Evolutionary conservation across 2,329 filamentous ascomycete species (phyloP), one percentile per base, ranked within the genome.

Genomic region (Epicoccum nigrum): DNA sequence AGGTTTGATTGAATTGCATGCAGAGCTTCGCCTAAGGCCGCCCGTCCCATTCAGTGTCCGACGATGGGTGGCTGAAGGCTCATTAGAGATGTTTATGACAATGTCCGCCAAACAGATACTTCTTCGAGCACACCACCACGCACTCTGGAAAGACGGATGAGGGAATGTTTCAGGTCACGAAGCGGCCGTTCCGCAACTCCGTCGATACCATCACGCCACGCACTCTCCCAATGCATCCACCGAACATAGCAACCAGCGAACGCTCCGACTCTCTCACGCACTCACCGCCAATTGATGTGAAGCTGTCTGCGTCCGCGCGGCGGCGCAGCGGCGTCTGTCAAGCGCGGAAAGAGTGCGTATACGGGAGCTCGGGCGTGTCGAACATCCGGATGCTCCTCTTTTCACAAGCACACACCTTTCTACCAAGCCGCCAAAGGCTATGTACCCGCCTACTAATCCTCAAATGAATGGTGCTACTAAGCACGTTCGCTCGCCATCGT

Each of bases 101-200:
- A 39, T 39, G 28, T 43, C 33, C 39, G 49, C 33, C 39, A 31
- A 33, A 47, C 49, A 20, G 8, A 30, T 38, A 25, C 42, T 42
- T 30, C 17, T 20, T 37, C 9, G 33, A 25, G 23, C 27, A 41
- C 43, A 38, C 27, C 27, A 43, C 25, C 27, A 43, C 25, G 25
- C 23, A 28, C 9, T 11, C 37, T 42, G 27, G 20, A 25, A 38
- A 33, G 23, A 52, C 33, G 17, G 43, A 37, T 48, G 30, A 37
- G 41, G 50, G 30, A 12, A 35, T 37, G 51, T 54, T 54, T 54
- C 51, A 45, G 28, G 45, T 45, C 44, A 45, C 45, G 45, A 54
- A 53, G 43, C 39, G 35, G 40, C 40, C 44, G 34, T 48, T 41
- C 34, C 41, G 51, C 45, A 40, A 37, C 38, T 47, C 35, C 49